Evolutionary conservation across 1,284 basidiomycete genomes (phyloP).

Genomic region (Cutaneotrichosporon sp.): DNA sequence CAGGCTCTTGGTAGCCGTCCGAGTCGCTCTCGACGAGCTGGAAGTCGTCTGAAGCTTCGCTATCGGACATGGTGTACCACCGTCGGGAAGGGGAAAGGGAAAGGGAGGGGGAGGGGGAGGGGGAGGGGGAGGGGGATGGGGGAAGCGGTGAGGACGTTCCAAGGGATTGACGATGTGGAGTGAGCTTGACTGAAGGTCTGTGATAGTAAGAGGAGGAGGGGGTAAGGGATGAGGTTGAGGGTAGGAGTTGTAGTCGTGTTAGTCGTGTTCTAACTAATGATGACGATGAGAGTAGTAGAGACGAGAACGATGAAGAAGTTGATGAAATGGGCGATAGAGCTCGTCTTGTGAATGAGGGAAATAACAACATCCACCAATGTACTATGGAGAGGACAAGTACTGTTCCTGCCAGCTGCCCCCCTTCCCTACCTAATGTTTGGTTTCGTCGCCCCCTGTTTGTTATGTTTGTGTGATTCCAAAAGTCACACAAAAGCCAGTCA

Average conservation of each 20-base stretch:
- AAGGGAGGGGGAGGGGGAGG: too few relatives aligned
- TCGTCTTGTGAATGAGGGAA: not conserved
- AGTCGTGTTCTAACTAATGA: too few relatives aligned
- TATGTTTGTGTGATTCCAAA: slow-evolving; percentile 2
- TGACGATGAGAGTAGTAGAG: not conserved
- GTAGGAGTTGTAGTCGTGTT: too few relatives aligned
- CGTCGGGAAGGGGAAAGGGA: too few relatives aligned
- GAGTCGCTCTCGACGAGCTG: slow-evolving; percentile 38
- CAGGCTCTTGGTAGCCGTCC: slow-evolving; percentile 33
- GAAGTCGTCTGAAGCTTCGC: slow-evolving; percentile 37
- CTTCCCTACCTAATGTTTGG: too few relatives aligned
- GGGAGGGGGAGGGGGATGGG: too few relatives aligned
- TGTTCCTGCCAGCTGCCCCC: too few relatives aligned
- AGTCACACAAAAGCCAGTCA: too few relatives aligned
- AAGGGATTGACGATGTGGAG: not conserved
- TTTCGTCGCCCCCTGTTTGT: too few relatives aligned
- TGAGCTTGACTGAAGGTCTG: too few relatives aligned
- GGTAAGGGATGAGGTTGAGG: not conserved
- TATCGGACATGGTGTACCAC: slow-evolving; percentile 40
- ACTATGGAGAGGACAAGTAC: not conserved
- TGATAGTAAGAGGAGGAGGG: not conserved
- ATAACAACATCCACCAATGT: not conserved
- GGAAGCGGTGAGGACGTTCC: not conserved
- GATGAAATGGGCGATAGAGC: too few relatives aligned
- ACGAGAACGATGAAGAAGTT: too few relatives aligned